Base-by-base conservation (phyloP, 2,329 filamentous ascomycete species). In the Zymoseptoria tritici region DNA sequence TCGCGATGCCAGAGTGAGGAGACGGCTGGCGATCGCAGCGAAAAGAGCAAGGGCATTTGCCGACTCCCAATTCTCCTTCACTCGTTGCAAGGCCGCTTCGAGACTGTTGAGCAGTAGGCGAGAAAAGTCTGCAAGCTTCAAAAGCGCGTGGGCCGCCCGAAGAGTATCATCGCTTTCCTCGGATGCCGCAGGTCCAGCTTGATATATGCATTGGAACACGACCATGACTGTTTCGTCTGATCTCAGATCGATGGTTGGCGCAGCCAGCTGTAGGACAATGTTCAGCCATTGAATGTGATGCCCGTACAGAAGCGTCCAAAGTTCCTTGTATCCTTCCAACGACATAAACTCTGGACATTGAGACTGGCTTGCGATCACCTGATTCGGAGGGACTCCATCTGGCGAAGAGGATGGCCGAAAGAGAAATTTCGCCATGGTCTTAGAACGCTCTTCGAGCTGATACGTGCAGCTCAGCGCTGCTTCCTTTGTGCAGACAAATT, bases 241-340 rank as follows among this genome's bases (percentile, higher is more conserved):
- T 29, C 81, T 83, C 61, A 89, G 83, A 62, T 88, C 87, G 2
- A 90, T 56, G 60, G 54, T 83, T 71, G 80, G 77, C 0, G 79
- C 78, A 0, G 76, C 81, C 2, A 85, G 66, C 61, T 85, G 81
- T 0, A 76, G 61, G 0, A 83, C 64, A 0, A 85, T 73, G 2
- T 76, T 73, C 1, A 74, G 68, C 80, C 82, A 83, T 5, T 81
- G 74, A 0, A 78, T 72, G 9, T 74, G 65, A 2, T 72, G 74
- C 0, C 81, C 82, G 0, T 77, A 74, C 0, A 82, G 65, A 0
- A 84, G 68, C 0, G 70, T 73, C 59, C 83, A 80, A 55, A 80
- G 80, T 0, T 83, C 77, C 22, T 76, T 73, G 54, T 78, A 85
- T 57, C 86, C 84, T 13, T 84, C 79, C 0, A 76, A 54, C 1